Evolutionary conservation across 2,329 filamentous ascomycete species (phyloP).

Genomic region (Elsinoe fawcettii): DNA sequence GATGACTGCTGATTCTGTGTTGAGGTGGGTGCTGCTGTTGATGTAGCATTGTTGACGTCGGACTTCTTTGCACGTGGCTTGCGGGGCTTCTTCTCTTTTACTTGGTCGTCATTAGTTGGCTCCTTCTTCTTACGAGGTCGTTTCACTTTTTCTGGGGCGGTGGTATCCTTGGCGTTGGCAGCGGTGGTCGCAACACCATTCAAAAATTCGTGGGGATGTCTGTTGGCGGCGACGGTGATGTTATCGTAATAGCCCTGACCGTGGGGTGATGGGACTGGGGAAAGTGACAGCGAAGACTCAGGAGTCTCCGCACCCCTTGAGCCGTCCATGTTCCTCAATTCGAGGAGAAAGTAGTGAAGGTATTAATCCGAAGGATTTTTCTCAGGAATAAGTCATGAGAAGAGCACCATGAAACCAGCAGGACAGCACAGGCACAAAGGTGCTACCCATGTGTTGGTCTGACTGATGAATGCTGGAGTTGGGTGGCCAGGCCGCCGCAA

Average conservation of each 20-base stretch:
- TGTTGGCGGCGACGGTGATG: conserved; percentile 22
- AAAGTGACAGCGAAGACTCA: conserved; percentile 14
- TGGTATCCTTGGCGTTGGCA: conserved; percentile 28
- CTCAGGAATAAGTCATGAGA: neutral
- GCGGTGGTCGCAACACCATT: conserved; percentile 29
- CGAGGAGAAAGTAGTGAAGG: neutral
- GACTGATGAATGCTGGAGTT: neutral
- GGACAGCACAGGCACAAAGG: conserved; percentile 5
- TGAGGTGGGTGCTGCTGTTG: conserved; percentile 11
- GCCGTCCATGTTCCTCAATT: conserved; percentile 11
- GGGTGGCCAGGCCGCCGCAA: neutral
- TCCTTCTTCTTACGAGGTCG: conserved; percentile 36
- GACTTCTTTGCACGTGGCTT: conserved; percentile 38
- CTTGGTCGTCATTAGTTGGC: conserved; percentile 25
- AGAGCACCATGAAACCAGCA: neutral
- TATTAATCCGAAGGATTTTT: neutral
- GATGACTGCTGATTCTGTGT: conserved; percentile 24
- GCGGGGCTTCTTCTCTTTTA: conserved; percentile 37
- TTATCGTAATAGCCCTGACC: conserved; percentile 20
- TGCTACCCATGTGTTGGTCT: neutral
- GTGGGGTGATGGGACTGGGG: conserved; percentile 20
- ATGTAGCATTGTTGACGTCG: conserved; percentile 20
- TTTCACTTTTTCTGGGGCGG: conserved; percentile 28
- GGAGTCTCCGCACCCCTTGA: neutral
- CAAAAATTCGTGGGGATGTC: conserved; percentile 23